Evolutionary conservation across 2,329 filamentous ascomycete genomes (phyloP), one percentile per base, ranked within the genome.

Genomic region (Colletotrichum simmondsii): DNA sequence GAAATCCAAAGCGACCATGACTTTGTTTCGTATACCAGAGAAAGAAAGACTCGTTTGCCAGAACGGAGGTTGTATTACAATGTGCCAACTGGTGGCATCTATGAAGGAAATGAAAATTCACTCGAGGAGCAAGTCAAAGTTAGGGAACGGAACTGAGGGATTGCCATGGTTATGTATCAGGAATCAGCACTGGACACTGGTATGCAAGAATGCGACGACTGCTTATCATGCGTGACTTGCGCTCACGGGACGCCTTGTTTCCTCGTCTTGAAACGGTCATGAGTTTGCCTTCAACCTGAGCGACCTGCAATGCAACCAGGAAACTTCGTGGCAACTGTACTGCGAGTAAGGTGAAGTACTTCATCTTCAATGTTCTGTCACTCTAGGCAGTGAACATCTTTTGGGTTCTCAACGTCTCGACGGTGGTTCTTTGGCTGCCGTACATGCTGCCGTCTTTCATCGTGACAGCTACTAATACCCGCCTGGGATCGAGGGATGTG

Each of bases 211-310:
- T 72, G 60, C 60, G 70, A 70, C 66, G 70, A 70, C 65, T 49
- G 46, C 32, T 65, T 49, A 28, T 32, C 16, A 12, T 72, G 66
- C 35, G 54, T 61, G 46, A 52, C 42, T 60, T 16, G 8, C 53
- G 60, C 60, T 32, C 71, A 72, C 71, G 60, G 60, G 70, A 65
- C 70, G 49, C 60, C 66, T 65, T 70, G 8, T 54, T 63, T 28
- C 53, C 14, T 10, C 46, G 19, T 70, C n/a, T 52, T 65, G 71
- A 72, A 72, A 72, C 71, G 24, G 54, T 71, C 5, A 22, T 42
- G 59, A 63, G 63, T 60, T 66, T 56, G 46, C 30, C 60, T 60
- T 24, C 7, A 11, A 26, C 37, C 26, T 64, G 52, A 26, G 52
- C 53, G 26, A n/a, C 8, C 35, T 60, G 56, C 16, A 46, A 42